These are phyloP conservation scores for Neopestalotiopsis sp. DNA, from an alignment of 2,329 filamentous ascomycete genomes.

Conservation along the genomic window DNA sequence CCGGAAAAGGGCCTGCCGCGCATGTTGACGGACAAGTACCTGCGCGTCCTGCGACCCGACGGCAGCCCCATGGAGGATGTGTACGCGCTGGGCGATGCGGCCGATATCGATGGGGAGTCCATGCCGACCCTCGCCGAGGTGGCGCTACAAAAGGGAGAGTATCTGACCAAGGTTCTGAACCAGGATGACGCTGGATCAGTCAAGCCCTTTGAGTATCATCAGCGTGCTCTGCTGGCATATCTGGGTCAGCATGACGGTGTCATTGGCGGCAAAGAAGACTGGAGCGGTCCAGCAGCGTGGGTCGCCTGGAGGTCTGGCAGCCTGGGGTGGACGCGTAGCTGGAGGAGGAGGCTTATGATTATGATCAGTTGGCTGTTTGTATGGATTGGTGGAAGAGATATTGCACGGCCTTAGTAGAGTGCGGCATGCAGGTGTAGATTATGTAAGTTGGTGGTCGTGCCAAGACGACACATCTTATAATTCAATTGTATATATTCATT, in stretches of 20 bases:
- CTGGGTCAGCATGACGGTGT: constrained; percentile 48
- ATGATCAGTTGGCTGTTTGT: constrained; percentile 39
- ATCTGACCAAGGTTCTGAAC: constrained; percentile 32
- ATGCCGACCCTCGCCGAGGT: constrained; percentile 43
- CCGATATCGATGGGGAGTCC: constrained; percentile 41
- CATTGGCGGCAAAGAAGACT: constrained; percentile 42
- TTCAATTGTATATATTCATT: not conserved
- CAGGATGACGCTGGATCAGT: not conserved
- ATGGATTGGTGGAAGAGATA: constrained; percentile 38
- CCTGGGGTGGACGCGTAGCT: constrained; percentile 41
- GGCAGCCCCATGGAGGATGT: constrained; percentile 32
- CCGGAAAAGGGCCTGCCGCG: constrained; percentile 26
- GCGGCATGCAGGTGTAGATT: not conserved
- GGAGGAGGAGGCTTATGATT: constrained; percentile 38
- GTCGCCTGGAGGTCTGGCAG: constrained; percentile 47
- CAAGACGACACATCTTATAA: not conserved
- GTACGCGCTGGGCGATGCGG: constrained; percentile 43
- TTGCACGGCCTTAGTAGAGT: constrained; percentile 23
- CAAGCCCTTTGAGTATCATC: constrained; percentile 42
- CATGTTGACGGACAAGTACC: constrained; percentile 25
- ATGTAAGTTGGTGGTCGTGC: not conserved
- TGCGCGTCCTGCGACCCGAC: constrained; percentile 33
- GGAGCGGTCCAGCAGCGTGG: constrained; percentile 48
- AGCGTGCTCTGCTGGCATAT: constrained; percentile 44
- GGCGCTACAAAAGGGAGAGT: constrained; percentile 44